phyloP scores from a whole-genome alignment of 768 basidiomycete species.

The Rhizopogon vinicolor region DNA sequence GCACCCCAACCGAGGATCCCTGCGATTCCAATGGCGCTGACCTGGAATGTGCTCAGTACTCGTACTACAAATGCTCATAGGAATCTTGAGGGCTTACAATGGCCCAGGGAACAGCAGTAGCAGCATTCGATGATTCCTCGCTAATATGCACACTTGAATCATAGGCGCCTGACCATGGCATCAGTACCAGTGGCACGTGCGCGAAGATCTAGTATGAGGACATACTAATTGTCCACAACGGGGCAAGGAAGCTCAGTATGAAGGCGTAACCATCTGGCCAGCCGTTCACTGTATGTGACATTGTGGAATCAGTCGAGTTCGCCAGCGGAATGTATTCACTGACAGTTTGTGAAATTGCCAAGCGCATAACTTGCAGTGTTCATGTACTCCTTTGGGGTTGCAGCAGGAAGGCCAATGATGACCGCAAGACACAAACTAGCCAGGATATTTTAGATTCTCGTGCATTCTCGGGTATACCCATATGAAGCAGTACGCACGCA shows the following conservation, averaged over 20 bases:
- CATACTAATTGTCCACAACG: conserved; percentile 43
- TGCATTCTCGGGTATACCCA: not conserved
- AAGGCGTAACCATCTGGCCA: conserved; percentile 49
- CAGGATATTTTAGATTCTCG: not conserved
- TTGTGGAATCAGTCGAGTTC: not conserved
- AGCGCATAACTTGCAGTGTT: conserved; percentile 61
- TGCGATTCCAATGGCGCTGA: conserved; percentile 35
- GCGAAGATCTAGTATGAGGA: not conserved
- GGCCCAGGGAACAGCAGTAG: conserved; percentile 52
- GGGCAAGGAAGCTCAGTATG: conserved; percentile 44
- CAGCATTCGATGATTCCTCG: conserved; percentile 46
- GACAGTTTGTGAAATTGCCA: conserved; percentile 57
- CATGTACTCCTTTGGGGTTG: conserved; percentile 54
- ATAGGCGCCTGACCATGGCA: conserved; percentile 29
- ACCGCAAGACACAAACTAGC: conserved; percentile 55
- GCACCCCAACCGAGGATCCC: conserved; percentile 45
- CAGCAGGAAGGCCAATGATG: no score
- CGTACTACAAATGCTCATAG: no score
- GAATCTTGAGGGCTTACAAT: no score
- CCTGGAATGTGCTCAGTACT: conserved; percentile 11
- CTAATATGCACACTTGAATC: conserved; percentile 51
- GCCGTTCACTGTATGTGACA: conserved; percentile 24
- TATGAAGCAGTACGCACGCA: conserved; percentile 51
- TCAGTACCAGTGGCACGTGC: conserved; percentile 12
- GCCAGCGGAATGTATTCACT: conserved; percentile 3